Percentiles rank a stretch among this genome's conserved stretches.
These are phyloP conservation scores for Monosporozyma solicola DNA, from an alignment of 805 yeast genomes.

Conservation along the genomic window DNA sequence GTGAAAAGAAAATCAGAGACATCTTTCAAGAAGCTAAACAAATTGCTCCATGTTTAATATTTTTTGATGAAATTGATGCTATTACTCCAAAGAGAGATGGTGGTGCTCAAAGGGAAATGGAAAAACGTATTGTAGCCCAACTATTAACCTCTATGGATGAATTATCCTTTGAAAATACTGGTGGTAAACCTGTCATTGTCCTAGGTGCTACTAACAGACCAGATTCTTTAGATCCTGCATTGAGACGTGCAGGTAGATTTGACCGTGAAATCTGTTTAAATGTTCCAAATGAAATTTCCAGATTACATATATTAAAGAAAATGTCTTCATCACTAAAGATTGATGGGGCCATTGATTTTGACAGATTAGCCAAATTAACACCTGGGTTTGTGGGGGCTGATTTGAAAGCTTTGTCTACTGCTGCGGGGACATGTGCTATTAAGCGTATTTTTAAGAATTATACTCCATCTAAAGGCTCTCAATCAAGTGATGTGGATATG, in stretches of 20 bases:
- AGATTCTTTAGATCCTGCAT: slow-evolving; percentile 87
- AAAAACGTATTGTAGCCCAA: slow-evolving; percentile 92
- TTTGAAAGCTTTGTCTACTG: slow-evolving; percentile 83
- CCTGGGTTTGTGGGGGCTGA: slow-evolving; percentile 99
- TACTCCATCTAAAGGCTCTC: slow-evolving; percentile 1
- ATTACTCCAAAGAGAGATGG: slow-evolving; percentile 97
- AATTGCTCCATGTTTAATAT: slow-evolving; percentile 86
- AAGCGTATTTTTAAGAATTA: slow-evolving; percentile 73
- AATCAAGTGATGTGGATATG: slow-evolving; percentile 6
- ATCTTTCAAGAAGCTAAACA: slow-evolving; percentile 85
- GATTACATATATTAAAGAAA: slow-evolving; percentile 65
- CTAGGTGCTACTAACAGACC: slow-evolving; percentile 97
- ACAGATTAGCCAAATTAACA: slow-evolving; percentile 75
- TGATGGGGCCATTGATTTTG: slow-evolving; percentile 61
- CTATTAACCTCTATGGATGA: slow-evolving; percentile 92
- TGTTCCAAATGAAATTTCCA: slow-evolving; percentile 84
- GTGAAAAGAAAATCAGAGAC: slow-evolving; percentile 89
- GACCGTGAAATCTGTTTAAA: slow-evolving; percentile 90
- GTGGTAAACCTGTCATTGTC: slow-evolving; percentile 85
- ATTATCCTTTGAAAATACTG: slow-evolving; percentile 75
- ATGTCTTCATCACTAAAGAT: slow-evolving; percentile 62
- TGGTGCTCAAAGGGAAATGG: slow-evolving; percentile 93
- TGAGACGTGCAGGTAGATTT: slow-evolving; percentile 93
- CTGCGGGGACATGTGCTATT: slow-evolving; percentile 91
- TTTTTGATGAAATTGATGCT: slow-evolving; percentile 96